Percentiles rank a stretch among this genome's conserved stretches.
Evolutionary conservation across 257 asterid genomes (phyloP).

Genomic region (Dorcoceras hygrometricum): DNA sequence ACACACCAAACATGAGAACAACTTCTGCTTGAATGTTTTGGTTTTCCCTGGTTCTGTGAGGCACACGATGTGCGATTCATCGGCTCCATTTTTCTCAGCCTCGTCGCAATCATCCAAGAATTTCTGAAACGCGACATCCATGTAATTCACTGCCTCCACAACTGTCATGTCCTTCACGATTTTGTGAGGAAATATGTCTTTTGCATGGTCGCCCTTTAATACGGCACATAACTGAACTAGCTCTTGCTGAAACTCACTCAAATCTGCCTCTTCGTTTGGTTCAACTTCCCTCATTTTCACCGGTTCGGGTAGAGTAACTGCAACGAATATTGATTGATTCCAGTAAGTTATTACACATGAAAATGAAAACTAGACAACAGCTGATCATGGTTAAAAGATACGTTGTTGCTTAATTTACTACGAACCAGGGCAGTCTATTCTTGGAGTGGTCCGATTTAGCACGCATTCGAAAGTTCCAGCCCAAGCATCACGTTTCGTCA

Average conservation of each 20-base stretch:
- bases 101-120: constrained; percentile 50
- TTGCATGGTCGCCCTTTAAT: constrained; percentile 50
- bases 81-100: constrained; percentile 49
- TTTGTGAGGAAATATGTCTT: constrained; percentile 42
- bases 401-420: no score
- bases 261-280: constrained; percentile 54
- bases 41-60: constrained; percentile 18
- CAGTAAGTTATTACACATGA: no score
- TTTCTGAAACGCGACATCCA: constrained; percentile 48
- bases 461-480: constrained; percentile 64
- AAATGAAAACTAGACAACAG: no score
- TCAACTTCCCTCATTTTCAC: constrained; percentile 43
- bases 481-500: constrained; percentile 71
- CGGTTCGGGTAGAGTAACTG: constrained; percentile 55
- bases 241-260: constrained; percentile 67
- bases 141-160: constrained; percentile 50
- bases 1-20: constrained; percentile 43
- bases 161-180: constrained; percentile 55
- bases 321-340: background rate
- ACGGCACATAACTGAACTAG: constrained; percentile 70
- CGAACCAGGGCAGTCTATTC: constrained; percentile 76
- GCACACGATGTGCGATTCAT: constrained; percentile 49
- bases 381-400: no score
- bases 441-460: constrained; percentile 44
- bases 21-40: constrained; percentile 19